Conservation (phyloP, 164 flowering plant genomes). For the Macadamia tetraphylla region DNA sequence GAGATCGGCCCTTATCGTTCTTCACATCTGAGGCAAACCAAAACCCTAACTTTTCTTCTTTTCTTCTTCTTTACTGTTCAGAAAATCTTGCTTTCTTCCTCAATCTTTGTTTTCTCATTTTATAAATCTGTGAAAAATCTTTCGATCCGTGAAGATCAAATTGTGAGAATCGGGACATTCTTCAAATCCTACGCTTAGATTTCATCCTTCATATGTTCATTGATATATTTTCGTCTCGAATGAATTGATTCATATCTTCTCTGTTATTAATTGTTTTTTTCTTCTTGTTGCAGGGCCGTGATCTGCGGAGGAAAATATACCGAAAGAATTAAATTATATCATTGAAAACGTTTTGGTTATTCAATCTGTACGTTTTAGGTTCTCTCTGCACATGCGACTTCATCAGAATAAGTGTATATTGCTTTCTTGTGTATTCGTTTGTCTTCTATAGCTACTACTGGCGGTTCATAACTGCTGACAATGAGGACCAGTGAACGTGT, state of each 20-base stretch:
- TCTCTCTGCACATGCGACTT: constrained; percentile 7
- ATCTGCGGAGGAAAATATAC: not conserved
- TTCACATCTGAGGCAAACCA: too few relatives aligned
- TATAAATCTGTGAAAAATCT: too few relatives aligned
- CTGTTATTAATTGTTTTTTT: not conserved
- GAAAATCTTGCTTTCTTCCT: too few relatives aligned
- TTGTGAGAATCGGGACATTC: too few relatives aligned
- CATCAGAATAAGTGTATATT: not conserved
- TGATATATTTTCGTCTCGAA: not conserved
- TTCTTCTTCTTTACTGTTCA: too few relatives aligned
- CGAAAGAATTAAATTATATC: not conserved
- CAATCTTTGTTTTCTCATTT: too few relatives aligned
- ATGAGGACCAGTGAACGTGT: constrained; percentile 66
- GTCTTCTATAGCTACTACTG: not conserved
- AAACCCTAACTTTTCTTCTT: too few relatives aligned
- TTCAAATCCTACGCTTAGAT: not conserved
- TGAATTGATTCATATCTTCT: not conserved
- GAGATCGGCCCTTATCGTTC: too few relatives aligned
- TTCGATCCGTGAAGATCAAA: too few relatives aligned
- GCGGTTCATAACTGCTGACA: constrained; percentile 6
- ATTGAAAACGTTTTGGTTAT: not conserved
- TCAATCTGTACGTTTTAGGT: not conserved
- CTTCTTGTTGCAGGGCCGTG: not conserved
- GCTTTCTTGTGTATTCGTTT: too few relatives aligned
- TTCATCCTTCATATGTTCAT: too few relatives aligned